phyloP scores from a whole-genome alignment of 2,329 filamentous ascomycete species.

The Sclerotinia sclerotiorum region DNA sequence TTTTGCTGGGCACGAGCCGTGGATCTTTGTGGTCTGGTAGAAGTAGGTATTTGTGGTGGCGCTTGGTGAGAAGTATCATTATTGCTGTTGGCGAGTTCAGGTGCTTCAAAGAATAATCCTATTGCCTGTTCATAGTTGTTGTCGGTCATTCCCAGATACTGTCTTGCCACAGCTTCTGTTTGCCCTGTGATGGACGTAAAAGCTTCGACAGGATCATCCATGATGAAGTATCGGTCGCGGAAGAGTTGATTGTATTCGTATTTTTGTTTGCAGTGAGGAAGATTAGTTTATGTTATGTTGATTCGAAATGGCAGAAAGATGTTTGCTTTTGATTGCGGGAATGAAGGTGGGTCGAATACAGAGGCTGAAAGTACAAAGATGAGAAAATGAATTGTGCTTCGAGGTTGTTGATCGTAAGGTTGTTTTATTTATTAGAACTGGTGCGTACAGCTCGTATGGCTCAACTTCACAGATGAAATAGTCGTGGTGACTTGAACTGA shows the following conservation, averaged over 20 bases:
- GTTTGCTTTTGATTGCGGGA: not conserved
- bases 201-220: constrained; percentile 65
- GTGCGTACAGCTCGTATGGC: not conserved
- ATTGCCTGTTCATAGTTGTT: constrained; percentile 83
- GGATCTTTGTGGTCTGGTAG: constrained; percentile 33
- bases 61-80: constrained; percentile 28
- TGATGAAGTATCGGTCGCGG: constrained; percentile 24
- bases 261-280: not conserved
- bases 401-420: not conserved
- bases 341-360: not conserved
- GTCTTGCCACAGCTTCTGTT: constrained; percentile 69
- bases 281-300: not conserved
- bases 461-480: not conserved
- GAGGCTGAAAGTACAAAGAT: not conserved
- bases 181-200: constrained; percentile 83
- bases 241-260: not conserved
- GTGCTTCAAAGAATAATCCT: constrained; percentile 86
- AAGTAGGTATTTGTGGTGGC: constrained; percentile 37
- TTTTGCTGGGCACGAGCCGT: constrained; percentile 45
- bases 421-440: not conserved
- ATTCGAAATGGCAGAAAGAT: not conserved
- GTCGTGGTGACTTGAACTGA: not conserved
- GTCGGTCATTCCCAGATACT: constrained; percentile 83
- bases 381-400: not conserved
- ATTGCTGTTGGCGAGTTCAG: constrained; percentile 56